These are phyloP conservation scores for Trametes polyzona DNA, from an alignment of 1,284 basidiomycete genomes.

Conservation along the genomic window DNA sequence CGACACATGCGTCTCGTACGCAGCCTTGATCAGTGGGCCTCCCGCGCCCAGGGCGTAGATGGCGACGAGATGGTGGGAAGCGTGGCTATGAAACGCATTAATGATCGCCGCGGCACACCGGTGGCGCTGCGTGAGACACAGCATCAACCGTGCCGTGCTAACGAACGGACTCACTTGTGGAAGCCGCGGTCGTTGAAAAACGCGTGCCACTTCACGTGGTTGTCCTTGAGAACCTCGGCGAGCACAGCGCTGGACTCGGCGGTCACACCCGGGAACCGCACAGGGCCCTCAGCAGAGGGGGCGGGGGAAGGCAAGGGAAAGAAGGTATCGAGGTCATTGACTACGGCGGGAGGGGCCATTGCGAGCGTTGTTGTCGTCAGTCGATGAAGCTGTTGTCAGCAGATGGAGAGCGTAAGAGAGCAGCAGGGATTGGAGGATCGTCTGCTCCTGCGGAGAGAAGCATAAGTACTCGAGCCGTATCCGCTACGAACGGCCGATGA, in stretches of 20 bases:
- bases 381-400: not conserved
- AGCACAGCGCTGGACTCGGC: slow-evolving; percentile 50
- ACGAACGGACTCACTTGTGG: slow-evolving; percentile 50
- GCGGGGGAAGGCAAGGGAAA: slow-evolving; percentile 25
- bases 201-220: slow-evolving; percentile 60
- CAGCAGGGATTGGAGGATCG: not conserved
- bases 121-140: not conserved
- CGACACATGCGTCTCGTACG: slow-evolving; percentile 45
- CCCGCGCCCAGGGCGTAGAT: slow-evolving; percentile 53
- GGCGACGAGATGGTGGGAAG: slow-evolving; percentile 53
- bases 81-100: too few species aligned
- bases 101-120: not conserved
- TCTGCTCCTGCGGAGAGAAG: too few species aligned
- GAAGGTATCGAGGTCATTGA: slow-evolving; percentile 16
- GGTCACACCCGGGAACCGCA: slow-evolving; percentile 52
- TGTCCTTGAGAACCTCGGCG: slow-evolving; percentile 52
- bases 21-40: slow-evolving; percentile 43
- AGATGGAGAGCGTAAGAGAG: not conserved
- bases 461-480: not conserved
- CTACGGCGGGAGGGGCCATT: not conserved
- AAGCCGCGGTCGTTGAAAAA: slow-evolving; percentile 64
- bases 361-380: too few species aligned
- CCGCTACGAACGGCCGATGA: not conserved
- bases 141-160: not conserved
- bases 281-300: slow-evolving; percentile 18